These are phyloP conservation scores for Fusarium gaditjirri DNA, from an alignment of 2,329 filamentous ascomycete genomes.

Conservation along the genomic window DNA sequence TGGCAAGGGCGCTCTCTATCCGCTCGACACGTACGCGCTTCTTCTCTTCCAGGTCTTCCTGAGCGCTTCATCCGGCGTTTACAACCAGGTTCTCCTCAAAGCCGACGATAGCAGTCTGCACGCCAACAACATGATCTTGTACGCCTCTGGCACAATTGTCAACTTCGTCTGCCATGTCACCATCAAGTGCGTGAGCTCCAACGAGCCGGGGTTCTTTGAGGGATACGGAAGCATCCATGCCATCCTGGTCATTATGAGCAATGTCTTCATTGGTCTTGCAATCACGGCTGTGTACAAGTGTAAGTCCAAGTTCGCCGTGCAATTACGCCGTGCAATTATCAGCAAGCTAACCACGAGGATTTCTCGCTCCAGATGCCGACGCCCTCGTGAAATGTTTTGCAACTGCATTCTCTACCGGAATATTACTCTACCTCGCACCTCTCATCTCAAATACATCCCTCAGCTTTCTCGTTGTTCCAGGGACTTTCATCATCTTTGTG, in stretches of 20 bases:
- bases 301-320: neutral
- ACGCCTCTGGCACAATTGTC: neutral
- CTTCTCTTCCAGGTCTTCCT: neutral
- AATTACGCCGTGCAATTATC: neutral
- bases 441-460: neutral
- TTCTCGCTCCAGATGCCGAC: neutral
- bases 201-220: neutral
- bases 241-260: neutral
- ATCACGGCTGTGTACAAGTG: neutral
- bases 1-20: neutral
- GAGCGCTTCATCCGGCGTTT: neutral
- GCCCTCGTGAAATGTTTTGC: neutral
- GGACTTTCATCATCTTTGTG: neutral
- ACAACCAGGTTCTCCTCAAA: neutral
- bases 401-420: neutral
- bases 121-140: neutral
- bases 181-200: neutral
- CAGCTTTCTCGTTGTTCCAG: neutral
- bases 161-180: neutral
- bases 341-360: neutral
- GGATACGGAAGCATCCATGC: neutral
- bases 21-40: neutral
- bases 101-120: neutral
- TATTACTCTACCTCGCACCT: neutral
- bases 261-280: neutral